phyloP scores from a whole-genome alignment of 1,139 yeast genomes.

The Geotrichum carabidarum region DNA sequence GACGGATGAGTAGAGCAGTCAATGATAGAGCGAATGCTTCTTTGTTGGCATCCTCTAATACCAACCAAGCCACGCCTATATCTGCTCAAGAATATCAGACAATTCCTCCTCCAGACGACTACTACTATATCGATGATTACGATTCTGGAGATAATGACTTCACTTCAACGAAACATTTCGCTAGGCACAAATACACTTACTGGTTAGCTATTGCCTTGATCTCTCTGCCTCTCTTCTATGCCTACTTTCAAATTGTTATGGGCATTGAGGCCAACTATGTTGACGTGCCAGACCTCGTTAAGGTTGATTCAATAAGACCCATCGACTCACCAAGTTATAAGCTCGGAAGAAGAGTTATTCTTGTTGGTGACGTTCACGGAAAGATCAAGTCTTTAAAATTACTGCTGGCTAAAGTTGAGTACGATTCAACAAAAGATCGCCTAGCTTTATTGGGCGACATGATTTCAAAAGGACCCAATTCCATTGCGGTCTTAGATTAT shows the following conservation, averaged over 20 bases:
- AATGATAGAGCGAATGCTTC: neutral
- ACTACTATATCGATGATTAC: slow-evolving; percentile 6
- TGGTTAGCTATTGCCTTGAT: slow-evolving; percentile 3
- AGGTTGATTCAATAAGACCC: slow-evolving; percentile 7
- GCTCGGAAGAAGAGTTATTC: slow-evolving; percentile 39
- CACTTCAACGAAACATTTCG: neutral
- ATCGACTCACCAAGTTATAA: slow-evolving; percentile 5
- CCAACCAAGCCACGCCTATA: too few relatives aligned
- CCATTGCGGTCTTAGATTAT: slow-evolving; percentile 63
- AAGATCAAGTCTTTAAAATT: slow-evolving; percentile 51
- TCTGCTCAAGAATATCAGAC: slow-evolving; percentile 1
- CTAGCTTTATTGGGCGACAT: slow-evolving; percentile 80
- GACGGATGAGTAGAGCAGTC: too few relatives aligned
- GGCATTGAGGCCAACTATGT: slow-evolving; percentile 12
- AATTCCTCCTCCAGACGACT: neutral
- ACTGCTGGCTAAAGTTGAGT: slow-evolving; percentile 46
- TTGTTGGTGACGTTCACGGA: slow-evolving; percentile 90
- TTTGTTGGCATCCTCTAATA: neutral
- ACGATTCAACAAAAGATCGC: slow-evolving; percentile 47
- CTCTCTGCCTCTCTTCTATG: slow-evolving; percentile 4
- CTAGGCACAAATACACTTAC: slow-evolving; percentile 4
- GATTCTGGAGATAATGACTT: slow-evolving; percentile 3
- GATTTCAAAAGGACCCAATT: slow-evolving; percentile 76
- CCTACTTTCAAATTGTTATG: slow-evolving; percentile 8
- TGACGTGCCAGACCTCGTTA: slow-evolving; percentile 12